Evolutionary conservation across 2,329 filamentous ascomycete genomes (phyloP), one percentile per base, ranked within the genome.

Genomic region (Colletotrichum somersetense): DNA sequence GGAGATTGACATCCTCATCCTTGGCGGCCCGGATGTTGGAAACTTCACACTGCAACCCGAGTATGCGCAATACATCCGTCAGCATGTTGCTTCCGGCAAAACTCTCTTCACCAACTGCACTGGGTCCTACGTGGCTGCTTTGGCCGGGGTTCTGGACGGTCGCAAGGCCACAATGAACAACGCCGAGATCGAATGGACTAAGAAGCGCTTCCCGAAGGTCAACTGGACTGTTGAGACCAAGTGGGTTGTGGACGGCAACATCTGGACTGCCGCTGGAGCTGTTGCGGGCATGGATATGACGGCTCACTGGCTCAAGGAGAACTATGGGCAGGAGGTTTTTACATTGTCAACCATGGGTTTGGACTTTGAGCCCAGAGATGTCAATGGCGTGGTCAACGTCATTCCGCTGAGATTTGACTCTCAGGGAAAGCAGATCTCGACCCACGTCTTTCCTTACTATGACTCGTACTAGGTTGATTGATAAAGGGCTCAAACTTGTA

Each of bases 181-280:
- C 67, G 66, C 76, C 0, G 75, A 75, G 2, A 78, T 80, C 56
- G 75, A 77, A 1, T 75, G 75, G 64, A 76, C 80, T 0, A 79
- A 77, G 64, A 73, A 78, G 35, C 71, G 75, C 10, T 80, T 77
- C 5, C 82, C 85, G 0, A 78, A 82, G 0, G 83, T 86, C 14
- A 81, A 84, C 5, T 87, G 84, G 85, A 80, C 80, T 1, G 77
- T 74, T 38, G 79, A 83, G 35, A 80, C 80, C 69, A 82, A 85
- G 73, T 87, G 84, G 83, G 77, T 85, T 66, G 68, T 82, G 0
- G 83, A 86, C 61, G 82, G 79, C 0, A 85, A 85, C 48, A 79
- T 86, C 40, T 86, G 85, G 85, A 86, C 85, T 2, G 82, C 81
- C 0, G 80, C 80, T 1, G 85, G 85, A 18, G 83, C 85, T 0